These are phyloP conservation scores for Suillus fuscotomentosus DNA, from an alignment of 768 basidiomycete species.

Conservation along the genomic window DNA sequence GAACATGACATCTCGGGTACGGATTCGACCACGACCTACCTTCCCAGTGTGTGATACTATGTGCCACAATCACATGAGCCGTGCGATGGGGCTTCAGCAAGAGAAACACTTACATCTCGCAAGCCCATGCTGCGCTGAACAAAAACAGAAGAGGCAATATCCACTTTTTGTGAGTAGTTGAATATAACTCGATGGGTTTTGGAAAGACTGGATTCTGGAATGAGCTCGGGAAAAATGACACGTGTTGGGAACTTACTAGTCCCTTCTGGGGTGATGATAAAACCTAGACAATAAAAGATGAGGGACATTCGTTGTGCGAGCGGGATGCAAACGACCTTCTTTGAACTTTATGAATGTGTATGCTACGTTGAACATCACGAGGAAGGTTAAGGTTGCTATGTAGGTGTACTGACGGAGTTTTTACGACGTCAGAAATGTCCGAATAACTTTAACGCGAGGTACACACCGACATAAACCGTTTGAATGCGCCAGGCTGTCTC, in stretches of 20 bases:
- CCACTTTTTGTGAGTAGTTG: constrained; percentile 43
- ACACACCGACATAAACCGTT: constrained; percentile 85
- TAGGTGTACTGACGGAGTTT: constrained; percentile 67
- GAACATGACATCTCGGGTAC: background rate
- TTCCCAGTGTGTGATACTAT: constrained; percentile 79
- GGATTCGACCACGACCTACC: constrained; percentile 36
- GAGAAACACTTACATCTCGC: constrained; percentile 61
- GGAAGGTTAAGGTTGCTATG: constrained; percentile 62
- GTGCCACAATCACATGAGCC: constrained; percentile 5
- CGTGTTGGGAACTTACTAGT: constrained; percentile 10
- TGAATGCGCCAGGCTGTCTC: constrained; percentile 81
- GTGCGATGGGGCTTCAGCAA: constrained; percentile 3
- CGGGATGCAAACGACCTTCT: constrained; percentile 48
- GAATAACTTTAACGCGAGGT: background rate
- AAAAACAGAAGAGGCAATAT: constrained; percentile 70
- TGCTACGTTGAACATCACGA: constrained; percentile 61
- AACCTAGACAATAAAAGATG: constrained; percentile 10
- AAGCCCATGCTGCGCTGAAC: constrained; percentile 70
- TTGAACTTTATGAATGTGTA: constrained; percentile 67
- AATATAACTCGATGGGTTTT: constrained; percentile 54
- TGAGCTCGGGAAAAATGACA: background rate
- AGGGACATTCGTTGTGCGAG: background rate
- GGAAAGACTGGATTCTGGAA: constrained; percentile 57
- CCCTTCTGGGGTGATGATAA: constrained; percentile 10
- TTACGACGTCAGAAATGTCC: constrained; percentile 14